Conservation (phyloP, 805 yeast genomes). For the Starmerella roubikii region DNA sequence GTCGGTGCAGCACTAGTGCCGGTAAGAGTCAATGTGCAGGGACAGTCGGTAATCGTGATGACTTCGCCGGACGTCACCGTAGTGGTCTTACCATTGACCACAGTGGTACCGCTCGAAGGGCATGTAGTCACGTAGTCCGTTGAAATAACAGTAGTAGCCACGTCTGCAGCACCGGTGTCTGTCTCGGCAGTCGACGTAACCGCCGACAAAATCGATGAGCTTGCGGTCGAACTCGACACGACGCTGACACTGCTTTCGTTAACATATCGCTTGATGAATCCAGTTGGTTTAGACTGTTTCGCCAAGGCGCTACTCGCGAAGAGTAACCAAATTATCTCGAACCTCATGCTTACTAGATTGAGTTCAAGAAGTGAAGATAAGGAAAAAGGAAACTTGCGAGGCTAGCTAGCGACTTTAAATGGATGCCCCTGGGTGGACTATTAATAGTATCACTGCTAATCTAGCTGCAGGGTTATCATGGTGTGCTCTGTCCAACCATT, state of each 20-base stretch:
- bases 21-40: slow-evolving; percentile 9
- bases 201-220: background rate
- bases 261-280: background rate
- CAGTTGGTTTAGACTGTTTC: background rate
- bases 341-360: too few species aligned
- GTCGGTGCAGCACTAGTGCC: too few species aligned
- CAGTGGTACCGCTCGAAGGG: slow-evolving; percentile 1
- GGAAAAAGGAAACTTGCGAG: too few species aligned
- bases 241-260: background rate
- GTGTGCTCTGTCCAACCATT: too few species aligned
- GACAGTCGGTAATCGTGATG: slow-evolving; percentile 10
- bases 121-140: slow-evolving; percentile 1
- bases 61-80: slow-evolving; percentile 7
- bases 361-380: too few species aligned
- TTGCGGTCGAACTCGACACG: too few species aligned
- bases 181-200: background rate
- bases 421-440: too few species aligned
- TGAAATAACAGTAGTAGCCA: background rate
- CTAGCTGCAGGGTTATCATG: too few species aligned
- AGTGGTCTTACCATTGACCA: slow-evolving; percentile 4
- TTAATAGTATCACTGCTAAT: too few species aligned
- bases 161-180: background rate
- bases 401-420: too few species aligned
- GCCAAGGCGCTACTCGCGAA: background rate
- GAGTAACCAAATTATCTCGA: too few species aligned